phyloP scores from a whole-genome alignment of 75 land plant species.

The Gnetum montanum region DNA sequence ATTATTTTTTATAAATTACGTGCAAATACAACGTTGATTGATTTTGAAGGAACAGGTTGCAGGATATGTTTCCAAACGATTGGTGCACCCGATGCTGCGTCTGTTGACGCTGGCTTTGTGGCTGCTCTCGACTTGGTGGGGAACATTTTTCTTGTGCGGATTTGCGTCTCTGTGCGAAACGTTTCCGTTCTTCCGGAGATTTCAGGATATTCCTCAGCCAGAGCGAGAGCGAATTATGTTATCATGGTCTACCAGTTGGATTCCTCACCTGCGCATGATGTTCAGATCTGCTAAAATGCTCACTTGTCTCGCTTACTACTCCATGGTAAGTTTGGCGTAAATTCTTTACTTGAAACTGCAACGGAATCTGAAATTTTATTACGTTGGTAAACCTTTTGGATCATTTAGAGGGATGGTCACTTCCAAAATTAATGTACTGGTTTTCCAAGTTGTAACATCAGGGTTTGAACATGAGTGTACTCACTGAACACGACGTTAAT shows the following conservation, averaged over 20 bases:
- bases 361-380: no score
- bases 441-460: no score
- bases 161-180: conserved; percentile 15
- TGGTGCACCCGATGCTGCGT: conserved; percentile 19
- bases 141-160: conserved; percentile 40
- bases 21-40: no score
- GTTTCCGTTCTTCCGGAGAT: conserved; percentile 36
- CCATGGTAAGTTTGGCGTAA: conserved; percentile 27
- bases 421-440: no score
- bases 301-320: conserved; percentile 27
- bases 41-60: conserved; percentile 23
- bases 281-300: conserved; percentile 22
- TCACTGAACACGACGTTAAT: no score
- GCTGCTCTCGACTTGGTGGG: conserved; percentile 43
- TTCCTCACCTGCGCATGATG: conserved; percentile 16
- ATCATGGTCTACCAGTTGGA: conserved; percentile 26
- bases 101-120: conserved; percentile 18
- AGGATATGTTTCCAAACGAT: conserved; percentile 15
- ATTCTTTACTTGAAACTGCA: no score
- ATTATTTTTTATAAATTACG: no score
- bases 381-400: no score
- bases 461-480: no score
- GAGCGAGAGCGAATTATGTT: conserved; percentile 22
- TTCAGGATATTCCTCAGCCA: conserved; percentile 2
- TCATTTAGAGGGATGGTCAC: no score